phyloP scores from a whole-genome alignment of 305 asterid species.

The Fraxinus platypoda region DNA sequence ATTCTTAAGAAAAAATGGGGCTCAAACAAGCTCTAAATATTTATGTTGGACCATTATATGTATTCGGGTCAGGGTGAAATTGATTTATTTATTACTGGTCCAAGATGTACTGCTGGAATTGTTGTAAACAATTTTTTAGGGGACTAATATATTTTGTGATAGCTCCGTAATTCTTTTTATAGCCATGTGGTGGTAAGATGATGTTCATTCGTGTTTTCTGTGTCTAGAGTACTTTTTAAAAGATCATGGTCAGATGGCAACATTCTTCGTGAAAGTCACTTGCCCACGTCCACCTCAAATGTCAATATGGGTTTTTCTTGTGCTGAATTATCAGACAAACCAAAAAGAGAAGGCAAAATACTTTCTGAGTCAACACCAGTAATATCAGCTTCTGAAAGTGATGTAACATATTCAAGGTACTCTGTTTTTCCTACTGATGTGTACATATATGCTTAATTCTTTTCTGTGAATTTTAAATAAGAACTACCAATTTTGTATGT shows the following conservation, averaged over 20 bases:
- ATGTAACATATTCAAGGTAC: slow-evolving; percentile 69
- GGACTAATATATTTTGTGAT: background rate
- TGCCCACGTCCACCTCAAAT: slow-evolving; percentile 42
- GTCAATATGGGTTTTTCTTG: slow-evolving; percentile 38
- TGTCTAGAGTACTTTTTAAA: slow-evolving; percentile 57
- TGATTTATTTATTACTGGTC: background rate
- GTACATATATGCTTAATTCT: background rate
- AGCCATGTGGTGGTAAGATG: slow-evolving; percentile 6
- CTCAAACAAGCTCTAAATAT: background rate
- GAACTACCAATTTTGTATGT: background rate
- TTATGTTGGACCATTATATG: background rate
- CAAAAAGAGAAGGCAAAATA: slow-evolving; percentile 43
- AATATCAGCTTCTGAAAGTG: slow-evolving; percentile 58
- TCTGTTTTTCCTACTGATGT: slow-evolving; percentile 18
- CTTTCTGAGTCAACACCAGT: slow-evolving; percentile 72
- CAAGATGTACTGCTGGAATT: slow-evolving; percentile 4
- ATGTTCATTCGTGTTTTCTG: slow-evolving; percentile 26
- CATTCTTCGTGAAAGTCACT: slow-evolving; percentile 60
- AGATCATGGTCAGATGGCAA: slow-evolving; percentile 93
- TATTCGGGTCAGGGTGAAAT: background rate
- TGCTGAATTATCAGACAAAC: slow-evolving; percentile 36
- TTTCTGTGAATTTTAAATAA: background rate
- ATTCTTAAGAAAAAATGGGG: background rate
- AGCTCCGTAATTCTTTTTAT: background rate
- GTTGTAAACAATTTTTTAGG: background rate